Conservation (phyloP, 2,329 filamentous ascomycete species). For the Diaporthe citriasiana region DNA sequence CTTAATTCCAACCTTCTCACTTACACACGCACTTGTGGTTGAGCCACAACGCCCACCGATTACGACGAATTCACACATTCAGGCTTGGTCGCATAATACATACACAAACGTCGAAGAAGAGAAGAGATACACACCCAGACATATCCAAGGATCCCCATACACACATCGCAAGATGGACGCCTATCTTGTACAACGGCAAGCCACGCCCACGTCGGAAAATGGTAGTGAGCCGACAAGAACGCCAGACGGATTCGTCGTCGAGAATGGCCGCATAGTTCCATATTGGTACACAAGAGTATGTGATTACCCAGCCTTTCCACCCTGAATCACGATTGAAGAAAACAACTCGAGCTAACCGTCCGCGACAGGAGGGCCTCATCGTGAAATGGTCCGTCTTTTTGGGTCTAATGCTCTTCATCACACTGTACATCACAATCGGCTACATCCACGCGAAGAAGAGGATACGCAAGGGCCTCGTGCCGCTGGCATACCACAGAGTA, state of each 20-base stretch:
- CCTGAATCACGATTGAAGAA: neutral
- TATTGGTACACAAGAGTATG: slow-evolving; percentile 59
- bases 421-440: slow-evolving; percentile 75
- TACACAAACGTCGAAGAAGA: neutral
- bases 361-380: slow-evolving; percentile 69
- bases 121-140: neutral
- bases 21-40: slow-evolving; percentile 24
- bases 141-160: neutral
- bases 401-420: slow-evolving; percentile 69
- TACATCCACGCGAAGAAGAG: slow-evolving; percentile 79
- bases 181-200: slow-evolving; percentile 36
- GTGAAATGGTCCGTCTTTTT: slow-evolving; percentile 81
- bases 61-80: neutral
- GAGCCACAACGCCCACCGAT: slow-evolving; percentile 10
- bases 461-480: slow-evolving; percentile 74
- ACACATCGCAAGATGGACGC: slow-evolving; percentile 27
- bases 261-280: slow-evolving; percentile 49
- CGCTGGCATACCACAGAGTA: slow-evolving; percentile 80
- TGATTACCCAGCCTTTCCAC: neutral
- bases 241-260: slow-evolving; percentile 48
- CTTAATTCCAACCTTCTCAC: slow-evolving; percentile 5
- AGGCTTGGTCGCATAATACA: neutral
- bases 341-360: slow-evolving; percentile 2
- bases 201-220: slow-evolving; percentile 15
- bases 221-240: slow-evolving; percentile 9